Conservation (phyloP, 2,329 filamentous ascomycete genomes). For the Erysiphe neolycopersici region DNA sequence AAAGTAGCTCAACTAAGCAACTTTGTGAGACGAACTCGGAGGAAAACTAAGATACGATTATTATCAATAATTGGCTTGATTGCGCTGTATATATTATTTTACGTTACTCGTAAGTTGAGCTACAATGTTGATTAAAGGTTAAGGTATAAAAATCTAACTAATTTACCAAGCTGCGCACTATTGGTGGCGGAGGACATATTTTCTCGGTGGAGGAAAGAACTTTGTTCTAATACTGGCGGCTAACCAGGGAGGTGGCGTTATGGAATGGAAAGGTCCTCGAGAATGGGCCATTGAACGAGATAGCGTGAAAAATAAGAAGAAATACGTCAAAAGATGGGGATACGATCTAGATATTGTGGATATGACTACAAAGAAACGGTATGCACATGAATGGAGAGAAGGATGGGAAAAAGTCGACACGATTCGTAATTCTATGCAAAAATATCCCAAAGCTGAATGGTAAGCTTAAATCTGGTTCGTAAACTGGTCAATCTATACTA, state of each 20-base stretch:
- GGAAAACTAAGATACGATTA: conserved; percentile 37
- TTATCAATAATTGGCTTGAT: conserved; percentile 32
- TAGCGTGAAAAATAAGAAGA: conserved; percentile 83
- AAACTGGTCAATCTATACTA: conserved; percentile 5
- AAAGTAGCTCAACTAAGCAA: conserved; percentile 21
- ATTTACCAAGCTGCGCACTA: conserved; percentile 16
- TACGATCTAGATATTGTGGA: conserved; percentile 93
- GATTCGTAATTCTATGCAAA: conserved; percentile 63
- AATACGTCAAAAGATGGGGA: conserved; percentile 67
- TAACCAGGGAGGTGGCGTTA: conserved; percentile 86
- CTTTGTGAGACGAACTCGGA: conserved; percentile 25
- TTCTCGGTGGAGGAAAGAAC: conserved; percentile 64
- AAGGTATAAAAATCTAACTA: conserved; percentile 3
- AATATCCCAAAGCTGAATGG: conserved; percentile 94
- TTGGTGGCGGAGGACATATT: conserved; percentile 42
- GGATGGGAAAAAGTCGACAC: conserved; percentile 99
- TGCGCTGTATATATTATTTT: conserved; percentile 36
- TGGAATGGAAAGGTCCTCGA: conserved; percentile 94
- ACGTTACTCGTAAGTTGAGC: conserved; percentile 40
- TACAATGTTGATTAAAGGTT: not conserved
- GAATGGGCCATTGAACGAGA: conserved; percentile 98
- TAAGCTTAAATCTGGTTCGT: conserved; percentile 19
- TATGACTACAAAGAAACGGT: conserved; percentile 96
- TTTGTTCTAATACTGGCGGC: conserved; percentile 82
- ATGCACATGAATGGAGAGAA: conserved; percentile 96